Base-by-base conservation (phyloP, 106 monocot species). In the Allium fistulosum region DNA sequence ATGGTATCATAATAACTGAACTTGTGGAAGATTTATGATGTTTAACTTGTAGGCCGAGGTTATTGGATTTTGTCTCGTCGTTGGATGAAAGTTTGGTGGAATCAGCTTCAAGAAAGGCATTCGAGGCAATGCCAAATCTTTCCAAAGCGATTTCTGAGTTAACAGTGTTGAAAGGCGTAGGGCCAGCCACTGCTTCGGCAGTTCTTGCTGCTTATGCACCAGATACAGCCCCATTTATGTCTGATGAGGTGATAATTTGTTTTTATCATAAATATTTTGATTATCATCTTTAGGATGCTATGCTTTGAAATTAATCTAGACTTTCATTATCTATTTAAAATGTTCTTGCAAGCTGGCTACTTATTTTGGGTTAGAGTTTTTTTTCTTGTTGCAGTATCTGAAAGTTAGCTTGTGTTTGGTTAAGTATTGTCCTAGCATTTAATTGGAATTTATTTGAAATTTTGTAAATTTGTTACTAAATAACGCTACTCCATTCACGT, bases 141-240 rank as follows among this genome's bases (percentile, higher is more conserved):
- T 55, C 66, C 2, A 82, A 78, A 65, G 88, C 95, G 46, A 66
- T 91, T 9, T 69, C 83, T 4, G 85, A 85, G 77, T 77, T 96
- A 53, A 88, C 84, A 3, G 81, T 75, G 59, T 55, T 96, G 69
- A 96, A 91, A 60, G 95, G 95, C 16, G 88, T 96, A 2, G 91
- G 95, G 4, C 95, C 95, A 4, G 95, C 91, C 48, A 91, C 91
- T 14, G 91, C 95, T 0, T 96, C 95, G 11, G 88, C 85, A 6
- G 78, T 96, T 18, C 91, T 96, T 7, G 95, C 95, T 4, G 91
- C 90, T 9, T 96, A 86, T 62, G 83, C 83, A 46, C 95, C 95
- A 12, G 88, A 91, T 11, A 64, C 86, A 3, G 91, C 91, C 11
- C 95, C 91, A 16, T 96, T 96, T 76, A 91, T 96, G 91, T 95